Conservation (phyloP, 371 early-diverging fungal genomes). For the Mortierella sp. region DNA sequence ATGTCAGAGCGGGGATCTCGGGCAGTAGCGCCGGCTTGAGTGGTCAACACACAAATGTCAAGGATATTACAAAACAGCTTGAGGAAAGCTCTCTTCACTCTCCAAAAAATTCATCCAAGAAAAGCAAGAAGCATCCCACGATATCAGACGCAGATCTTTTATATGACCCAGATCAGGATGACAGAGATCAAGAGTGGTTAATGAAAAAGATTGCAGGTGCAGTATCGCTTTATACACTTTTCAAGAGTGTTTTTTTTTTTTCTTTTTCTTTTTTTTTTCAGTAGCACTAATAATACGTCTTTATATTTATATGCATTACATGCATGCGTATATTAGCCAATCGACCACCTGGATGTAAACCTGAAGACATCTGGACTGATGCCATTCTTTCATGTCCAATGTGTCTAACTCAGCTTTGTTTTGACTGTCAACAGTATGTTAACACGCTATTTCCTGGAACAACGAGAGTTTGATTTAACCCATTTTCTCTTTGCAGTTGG, state of each 20-base stretch:
- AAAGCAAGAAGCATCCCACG: constrained; percentile 38
- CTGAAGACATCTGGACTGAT: constrained; percentile 65
- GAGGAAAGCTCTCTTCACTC: constrained; percentile 14
- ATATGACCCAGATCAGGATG: constrained; percentile 71
- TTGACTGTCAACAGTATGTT: constrained; percentile 74
- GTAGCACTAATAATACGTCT: no score
- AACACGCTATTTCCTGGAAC: no score
- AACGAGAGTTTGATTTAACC: neutral
- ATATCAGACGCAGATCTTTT: constrained; percentile 65
- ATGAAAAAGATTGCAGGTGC: constrained; percentile 64
- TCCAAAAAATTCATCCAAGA: constrained; percentile 11
- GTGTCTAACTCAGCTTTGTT: constrained; percentile 74
- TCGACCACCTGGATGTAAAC: constrained; percentile 43
- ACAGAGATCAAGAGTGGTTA: constrained; percentile 71
- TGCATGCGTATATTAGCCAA: constrained; percentile 20
- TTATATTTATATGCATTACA: no score
- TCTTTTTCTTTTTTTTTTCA: no score
- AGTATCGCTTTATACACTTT: neutral
- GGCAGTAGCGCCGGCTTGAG: neutral
- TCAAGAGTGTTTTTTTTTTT: no score
- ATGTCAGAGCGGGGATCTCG: constrained; percentile 15
- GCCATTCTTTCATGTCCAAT: constrained; percentile 77
- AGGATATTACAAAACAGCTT: constrained; percentile 24
- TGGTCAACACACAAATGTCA: neutral
- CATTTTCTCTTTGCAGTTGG: neutral